Evolutionary conservation across 305 asterid species (phyloP).

Genomic region (Fraxinus angustifolia): DNA sequence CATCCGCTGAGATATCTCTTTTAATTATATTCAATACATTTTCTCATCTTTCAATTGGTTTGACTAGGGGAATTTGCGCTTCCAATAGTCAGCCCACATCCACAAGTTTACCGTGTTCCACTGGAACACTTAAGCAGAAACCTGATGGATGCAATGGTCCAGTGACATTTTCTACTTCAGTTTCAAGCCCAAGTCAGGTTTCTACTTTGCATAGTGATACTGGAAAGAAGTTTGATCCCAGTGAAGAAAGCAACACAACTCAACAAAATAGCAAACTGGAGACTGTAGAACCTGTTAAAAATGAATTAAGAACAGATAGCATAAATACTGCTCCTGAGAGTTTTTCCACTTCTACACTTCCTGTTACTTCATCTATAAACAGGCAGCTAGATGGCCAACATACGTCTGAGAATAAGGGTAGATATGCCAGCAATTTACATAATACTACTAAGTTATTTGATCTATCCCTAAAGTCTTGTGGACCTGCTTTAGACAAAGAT

Average conservation of each 20-base stretch:
- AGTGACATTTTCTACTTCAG: slow-evolving; percentile 40
- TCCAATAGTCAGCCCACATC: slow-evolving; percentile 43
- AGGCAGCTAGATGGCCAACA: slow-evolving; percentile 28
- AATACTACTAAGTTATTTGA: slow-evolving; percentile 27
- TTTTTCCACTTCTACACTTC: slow-evolving; percentile 27
- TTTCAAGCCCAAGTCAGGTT: slow-evolving; percentile 46
- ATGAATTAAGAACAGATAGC: slow-evolving; percentile 30
- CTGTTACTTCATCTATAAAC: slow-evolving; percentile 26
- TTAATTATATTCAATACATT: slow-evolving; percentile 9
- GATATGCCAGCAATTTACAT: slow-evolving; percentile 15
- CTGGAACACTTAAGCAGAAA: slow-evolving; percentile 47
- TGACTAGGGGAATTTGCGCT: slow-evolving; percentile 73
- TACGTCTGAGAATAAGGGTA: slow-evolving; percentile 25
- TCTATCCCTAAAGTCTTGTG: slow-evolving; percentile 36
- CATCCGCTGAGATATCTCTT: slow-evolving; percentile 15
- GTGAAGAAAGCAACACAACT: slow-evolving; percentile 36
- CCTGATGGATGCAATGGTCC: slow-evolving; percentile 36
- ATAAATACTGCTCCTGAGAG: slow-evolving; percentile 28
- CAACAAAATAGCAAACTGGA: slow-evolving; percentile 39
- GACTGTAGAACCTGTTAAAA: slow-evolving; percentile 28
- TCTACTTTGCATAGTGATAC: slow-evolving; percentile 33
- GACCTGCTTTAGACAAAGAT: slow-evolving; percentile 30
- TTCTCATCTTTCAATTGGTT: slow-evolving; percentile 19
- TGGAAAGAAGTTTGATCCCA: slow-evolving; percentile 38
- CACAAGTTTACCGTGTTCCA: slow-evolving; percentile 40